A percentile compares a stretch with the other conserved stretches of the same genome.
phyloP scores from a whole-genome alignment of 139 green algal species.

The Picochlorum costavermella region DNA sequence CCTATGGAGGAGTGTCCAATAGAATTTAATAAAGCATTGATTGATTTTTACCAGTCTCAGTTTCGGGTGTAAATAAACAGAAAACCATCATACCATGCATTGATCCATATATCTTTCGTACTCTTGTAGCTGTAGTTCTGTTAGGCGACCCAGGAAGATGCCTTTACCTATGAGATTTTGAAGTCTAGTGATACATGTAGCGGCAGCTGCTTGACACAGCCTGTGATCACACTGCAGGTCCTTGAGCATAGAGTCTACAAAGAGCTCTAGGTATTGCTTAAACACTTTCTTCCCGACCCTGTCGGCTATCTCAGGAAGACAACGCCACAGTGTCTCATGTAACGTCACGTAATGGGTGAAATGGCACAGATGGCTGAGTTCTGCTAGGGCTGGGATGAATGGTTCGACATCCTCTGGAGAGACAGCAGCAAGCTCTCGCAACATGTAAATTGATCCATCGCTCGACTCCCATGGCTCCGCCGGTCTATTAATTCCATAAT shows the following conservation, averaged over 20 bases:
- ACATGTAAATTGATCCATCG: conserved; percentile 75
- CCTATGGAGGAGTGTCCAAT: conserved; percentile 21
- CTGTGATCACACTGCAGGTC: conserved; percentile 58
- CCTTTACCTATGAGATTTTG: conserved; percentile 56
- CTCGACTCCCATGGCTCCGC: conserved; percentile 84
- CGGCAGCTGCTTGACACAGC: conserved; percentile 56
- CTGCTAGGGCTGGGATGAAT: conserved; percentile 54
- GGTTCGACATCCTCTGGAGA: conserved; percentile 21
- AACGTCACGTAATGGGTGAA: conserved; percentile 61
- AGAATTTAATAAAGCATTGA: conserved; percentile 13
- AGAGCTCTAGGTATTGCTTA: conserved; percentile 65
- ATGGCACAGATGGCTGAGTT: conserved; percentile 43
- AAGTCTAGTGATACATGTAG: conserved; percentile 37
- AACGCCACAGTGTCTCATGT: conserved; percentile 70
- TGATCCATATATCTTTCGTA: too few species aligned
- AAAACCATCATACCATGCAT: too few species aligned
- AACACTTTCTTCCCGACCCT: conserved; percentile 57
- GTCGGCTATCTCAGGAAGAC: conserved; percentile 55
- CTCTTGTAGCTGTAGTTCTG: conserved; percentile 28
- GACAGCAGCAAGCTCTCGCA: conserved; percentile 55
- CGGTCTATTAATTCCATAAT: conserved; percentile 58
- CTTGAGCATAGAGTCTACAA: conserved; percentile 62
- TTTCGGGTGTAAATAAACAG: neutral
- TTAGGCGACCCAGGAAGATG: conserved; percentile 51
- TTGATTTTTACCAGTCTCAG: conserved; percentile 14